Evolutionary conservation across 805 yeast genomes (phyloP).

Genomic region (Ogataea methanolica): DNA sequence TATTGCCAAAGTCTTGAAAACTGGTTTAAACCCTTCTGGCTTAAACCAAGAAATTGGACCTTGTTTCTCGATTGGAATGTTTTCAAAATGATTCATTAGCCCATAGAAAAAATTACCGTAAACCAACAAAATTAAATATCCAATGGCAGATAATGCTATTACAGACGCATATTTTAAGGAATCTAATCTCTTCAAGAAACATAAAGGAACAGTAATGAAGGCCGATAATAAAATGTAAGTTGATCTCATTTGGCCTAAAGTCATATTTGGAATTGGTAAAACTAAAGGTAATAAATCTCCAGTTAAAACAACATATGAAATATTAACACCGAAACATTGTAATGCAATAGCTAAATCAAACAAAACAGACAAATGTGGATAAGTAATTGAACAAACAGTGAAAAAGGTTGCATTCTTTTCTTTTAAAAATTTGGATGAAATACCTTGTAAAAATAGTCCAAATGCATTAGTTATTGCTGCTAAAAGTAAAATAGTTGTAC

Average conservation of each 20-base stretch:
- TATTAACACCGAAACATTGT: slow-evolving; percentile 76
- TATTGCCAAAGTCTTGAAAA: slow-evolving; percentile 64
- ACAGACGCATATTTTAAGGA: slow-evolving; percentile 66
- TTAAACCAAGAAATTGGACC: slow-evolving; percentile 39
- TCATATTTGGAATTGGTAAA: slow-evolving; percentile 32
- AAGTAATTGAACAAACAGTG: slow-evolving; percentile 63
- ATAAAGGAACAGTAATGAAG: slow-evolving; percentile 56
- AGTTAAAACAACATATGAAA: slow-evolving; percentile 65
- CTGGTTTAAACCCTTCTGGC: slow-evolving; percentile 39
- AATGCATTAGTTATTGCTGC: slow-evolving; percentile 65
- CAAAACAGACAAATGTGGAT: slow-evolving; percentile 63
- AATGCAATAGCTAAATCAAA: slow-evolving; percentile 72
- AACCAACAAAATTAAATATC: slow-evolving; percentile 54
- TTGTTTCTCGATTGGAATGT: slow-evolving; percentile 38
- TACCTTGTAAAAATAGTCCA: slow-evolving; percentile 62
- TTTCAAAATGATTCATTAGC: slow-evolving; percentile 26
- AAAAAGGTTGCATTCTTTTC: slow-evolving; percentile 67
- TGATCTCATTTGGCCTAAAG: slow-evolving; percentile 30
- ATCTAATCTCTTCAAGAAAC: slow-evolving; percentile 58
- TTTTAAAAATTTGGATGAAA: slow-evolving; percentile 52
- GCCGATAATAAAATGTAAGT: slow-evolving; percentile 53
- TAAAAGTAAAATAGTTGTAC: slow-evolving; percentile 47
- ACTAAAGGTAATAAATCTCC: slow-evolving; percentile 73
- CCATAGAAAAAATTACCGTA: slow-evolving; percentile 41
- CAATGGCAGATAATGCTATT: slow-evolving; percentile 64